Evolutionary conservation across 1,284 basidiomycete species (phyloP).

Genomic region (Malassezia vespertilionis): DNA sequence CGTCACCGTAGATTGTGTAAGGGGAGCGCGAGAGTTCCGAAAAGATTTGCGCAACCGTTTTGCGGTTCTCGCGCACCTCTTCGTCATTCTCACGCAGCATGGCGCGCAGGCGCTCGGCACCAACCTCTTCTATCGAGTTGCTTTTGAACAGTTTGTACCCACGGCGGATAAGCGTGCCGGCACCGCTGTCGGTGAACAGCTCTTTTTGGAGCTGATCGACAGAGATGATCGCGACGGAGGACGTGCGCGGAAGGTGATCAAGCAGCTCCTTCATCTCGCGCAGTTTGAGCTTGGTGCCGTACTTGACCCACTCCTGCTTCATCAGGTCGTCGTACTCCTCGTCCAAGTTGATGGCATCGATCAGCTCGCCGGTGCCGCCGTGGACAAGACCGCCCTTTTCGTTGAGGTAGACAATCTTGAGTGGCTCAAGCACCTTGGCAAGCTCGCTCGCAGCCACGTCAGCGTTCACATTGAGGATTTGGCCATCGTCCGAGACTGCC

Average conservation of each 20-base stretch:
- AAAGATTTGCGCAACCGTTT: conserved; percentile 81
- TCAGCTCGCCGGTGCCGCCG: conserved; percentile 58
- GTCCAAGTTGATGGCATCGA: conserved; percentile 92
- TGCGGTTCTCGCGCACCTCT: conserved; percentile 70
- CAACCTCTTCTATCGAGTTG: conserved; percentile 66
- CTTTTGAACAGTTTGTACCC: conserved; percentile 96
- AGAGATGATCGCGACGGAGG: conserved; percentile 95
- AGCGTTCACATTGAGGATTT: conserved; percentile 47
- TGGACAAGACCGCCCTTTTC: conserved; percentile 98
- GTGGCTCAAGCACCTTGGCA: conserved; percentile 46
- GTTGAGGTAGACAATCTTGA: conserved; percentile 95
- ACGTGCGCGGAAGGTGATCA: conserved; percentile 92
- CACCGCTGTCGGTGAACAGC: conserved; percentile 95
- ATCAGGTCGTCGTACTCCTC: conserved; percentile 95
- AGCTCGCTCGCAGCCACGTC: conserved; percentile 47
- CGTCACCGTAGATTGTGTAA: conserved; percentile 93
- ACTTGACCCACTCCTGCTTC: conserved; percentile 99
- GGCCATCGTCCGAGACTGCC: conserved; percentile 43
- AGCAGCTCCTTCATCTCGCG: conserved; percentile 98
- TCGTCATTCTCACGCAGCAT: conserved; percentile 73
- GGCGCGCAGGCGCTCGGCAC: conserved; percentile 67
- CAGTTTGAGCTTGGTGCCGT: conserved; percentile 96
- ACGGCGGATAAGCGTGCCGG: conserved; percentile 90
- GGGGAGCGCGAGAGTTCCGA: conserved; percentile 58
- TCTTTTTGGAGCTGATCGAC: conserved; percentile 88